Evolutionary conservation across 1,284 basidiomycete species (phyloP).

Genomic region (Rhodofomes roseus): DNA sequence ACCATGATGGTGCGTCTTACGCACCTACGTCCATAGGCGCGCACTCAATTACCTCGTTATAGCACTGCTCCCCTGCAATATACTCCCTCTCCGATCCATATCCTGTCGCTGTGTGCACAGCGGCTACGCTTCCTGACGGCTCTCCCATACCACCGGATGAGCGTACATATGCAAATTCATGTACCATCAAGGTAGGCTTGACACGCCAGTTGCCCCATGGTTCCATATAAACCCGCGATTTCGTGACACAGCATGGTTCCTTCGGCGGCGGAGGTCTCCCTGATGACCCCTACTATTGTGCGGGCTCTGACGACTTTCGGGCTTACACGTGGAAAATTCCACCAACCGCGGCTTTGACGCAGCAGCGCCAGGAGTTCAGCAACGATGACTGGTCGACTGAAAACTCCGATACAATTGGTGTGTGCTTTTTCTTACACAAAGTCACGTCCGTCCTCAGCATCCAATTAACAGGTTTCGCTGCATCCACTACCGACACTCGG

Average conservation of each 20-base stretch:
- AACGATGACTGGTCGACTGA: conserved; percentile 38
- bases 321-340: conserved; percentile 80
- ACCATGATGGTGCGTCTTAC: conserved; percentile 52
- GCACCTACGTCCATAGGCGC: too few relatives aligned
- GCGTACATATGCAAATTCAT: conserved; percentile 63
- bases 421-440: conserved; percentile 5
- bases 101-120: conserved; percentile 67
- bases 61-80: conserved; percentile 69
- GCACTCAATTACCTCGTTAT: too few relatives aligned
- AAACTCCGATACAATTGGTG: conserved; percentile 37
- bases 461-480: conserved; percentile 42
- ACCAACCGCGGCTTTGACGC: conserved; percentile 36
- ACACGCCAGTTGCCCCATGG: too few relatives aligned
- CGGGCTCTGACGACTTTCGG: conserved; percentile 79
- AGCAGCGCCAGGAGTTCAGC: conserved; percentile 39
- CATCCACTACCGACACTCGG: conserved; percentile 31
- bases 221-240: background rate
- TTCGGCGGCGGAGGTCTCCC: conserved; percentile 61
- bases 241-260: conserved; percentile 56
- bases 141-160: conserved; percentile 39
- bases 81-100: conserved; percentile 60
- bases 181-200: conserved; percentile 66
- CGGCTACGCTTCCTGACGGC: conserved; percentile 49
- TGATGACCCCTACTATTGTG: conserved; percentile 55
- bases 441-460: background rate